Conservation (phyloP, 169 alveolate genomes). For the Cryptosporidium bovis region DNA sequence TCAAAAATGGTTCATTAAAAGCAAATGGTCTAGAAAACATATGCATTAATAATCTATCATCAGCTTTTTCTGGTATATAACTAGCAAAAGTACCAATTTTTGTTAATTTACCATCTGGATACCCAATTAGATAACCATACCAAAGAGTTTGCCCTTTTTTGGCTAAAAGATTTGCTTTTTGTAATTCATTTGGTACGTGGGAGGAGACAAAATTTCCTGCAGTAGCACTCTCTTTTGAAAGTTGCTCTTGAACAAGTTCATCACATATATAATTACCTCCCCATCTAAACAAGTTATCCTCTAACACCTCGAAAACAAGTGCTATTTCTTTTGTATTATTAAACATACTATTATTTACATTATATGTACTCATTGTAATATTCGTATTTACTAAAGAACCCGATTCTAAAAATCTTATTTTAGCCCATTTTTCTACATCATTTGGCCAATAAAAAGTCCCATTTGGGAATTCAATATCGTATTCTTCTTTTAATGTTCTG, state of each 20-base stretch:
- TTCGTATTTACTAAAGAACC: constrained; percentile 35
- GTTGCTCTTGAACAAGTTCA: constrained; percentile 53
- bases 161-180: constrained; percentile 42
- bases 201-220: constrained; percentile 12
- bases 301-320: constrained; percentile 56
- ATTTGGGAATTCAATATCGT: neutral
- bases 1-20: constrained; percentile 35
- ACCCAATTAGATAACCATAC: constrained; percentile 40
- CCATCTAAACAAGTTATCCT: constrained; percentile 51
- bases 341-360: neutral
- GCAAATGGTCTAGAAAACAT: constrained; percentile 63
- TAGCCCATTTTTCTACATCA: constrained; percentile 65
- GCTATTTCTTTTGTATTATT: constrained; percentile 36
- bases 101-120: constrained; percentile 8
- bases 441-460: constrained; percentile 61
- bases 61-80: constrained; percentile 27
- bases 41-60: constrained; percentile 22
- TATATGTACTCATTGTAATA: constrained; percentile 50
- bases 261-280: constrained; percentile 64
- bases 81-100: constrained; percentile 64
- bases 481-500: constrained; percentile 27
- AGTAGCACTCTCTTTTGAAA: constrained; percentile 7
- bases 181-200: constrained; percentile 9
- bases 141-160: constrained; percentile 53
- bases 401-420: constrained; percentile 46